These are phyloP conservation scores for Myotisia sp. DNA, from an alignment of 2,329 filamentous ascomycete species.

Conservation along the genomic window DNA sequence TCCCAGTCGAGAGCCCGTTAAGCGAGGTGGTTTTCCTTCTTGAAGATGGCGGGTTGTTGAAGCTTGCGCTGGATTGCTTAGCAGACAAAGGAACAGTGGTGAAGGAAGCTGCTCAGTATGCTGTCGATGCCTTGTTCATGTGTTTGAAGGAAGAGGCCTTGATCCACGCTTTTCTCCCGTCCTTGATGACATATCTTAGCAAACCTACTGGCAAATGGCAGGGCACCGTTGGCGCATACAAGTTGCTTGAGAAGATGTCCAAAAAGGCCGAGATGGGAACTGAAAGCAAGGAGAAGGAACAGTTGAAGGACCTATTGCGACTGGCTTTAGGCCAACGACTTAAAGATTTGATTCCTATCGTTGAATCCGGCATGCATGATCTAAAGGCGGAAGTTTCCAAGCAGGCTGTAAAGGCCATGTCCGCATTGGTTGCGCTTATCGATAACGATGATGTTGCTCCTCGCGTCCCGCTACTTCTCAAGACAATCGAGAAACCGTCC, in stretches of 20 bases:
- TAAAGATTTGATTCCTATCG: constrained; percentile 14
- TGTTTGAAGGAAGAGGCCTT: constrained; percentile 69
- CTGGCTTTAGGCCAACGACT: constrained; percentile 72
- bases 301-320: constrained; percentile 75
- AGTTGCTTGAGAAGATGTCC: constrained; percentile 81
- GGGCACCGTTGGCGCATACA: constrained; percentile 74
- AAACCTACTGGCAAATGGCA: constrained; percentile 94
- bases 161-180: constrained; percentile 66
- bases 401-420: constrained; percentile 86
- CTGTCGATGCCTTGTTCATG: constrained; percentile 73
- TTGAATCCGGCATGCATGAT: constrained; percentile 71
- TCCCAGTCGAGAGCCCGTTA: constrained; percentile 61
- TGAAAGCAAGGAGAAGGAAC: constrained; percentile 70
- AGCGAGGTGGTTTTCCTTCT: constrained; percentile 70
- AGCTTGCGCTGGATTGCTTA: constrained; percentile 65
- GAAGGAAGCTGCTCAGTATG: constrained; percentile 84
- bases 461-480: constrained; percentile 78
- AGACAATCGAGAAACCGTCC: constrained; percentile 89
- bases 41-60: constrained; percentile 62
- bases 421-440: constrained; percentile 70
- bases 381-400: constrained; percentile 74
- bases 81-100: constrained; percentile 83
- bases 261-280: constrained; percentile 81
- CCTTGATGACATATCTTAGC: constrained; percentile 58
- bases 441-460: constrained; percentile 95